Base-by-base conservation (phyloP, 2,329 filamentous ascomycete genomes). In the Aulographum hederae region DNA sequence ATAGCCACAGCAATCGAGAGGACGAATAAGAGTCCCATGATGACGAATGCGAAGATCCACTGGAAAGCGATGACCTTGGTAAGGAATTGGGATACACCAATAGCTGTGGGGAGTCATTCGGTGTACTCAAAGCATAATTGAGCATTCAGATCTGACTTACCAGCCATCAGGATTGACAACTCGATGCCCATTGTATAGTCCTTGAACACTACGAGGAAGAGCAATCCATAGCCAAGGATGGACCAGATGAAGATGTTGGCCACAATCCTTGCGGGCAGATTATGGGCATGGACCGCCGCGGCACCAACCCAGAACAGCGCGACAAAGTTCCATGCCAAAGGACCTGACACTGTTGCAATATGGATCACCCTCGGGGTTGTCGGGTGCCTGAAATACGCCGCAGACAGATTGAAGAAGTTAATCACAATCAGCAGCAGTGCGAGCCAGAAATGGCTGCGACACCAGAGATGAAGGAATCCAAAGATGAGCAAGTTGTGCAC, bases 201-300 rank as follows among this genome's bases (percentile, higher is more conserved):
- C 62, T 79, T 81, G 57, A 76, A 82, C 12, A 64, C 56, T 2
- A 69, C 51, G 32, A 92, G 64, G 59, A 85, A 86, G 51, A 84
- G 80, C 23, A 70, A 46, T 6, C 84, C 84, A 45, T 84, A 78
- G 2, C 67, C 70, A 26, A 86, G 58, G 39, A 86, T 73, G 17
- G 74, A 71, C 84, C 84, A 93, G 46, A 93, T 78, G 43, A 84
- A 82, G 41, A 92, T 61, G 48, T 93, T 92, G 32, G 79, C 82
- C 16, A 89, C 68, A 41, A 92, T 74, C 30, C 80, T 63, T n/a
- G 78, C 75, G 2, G 75, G 63, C 4, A 82, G 52, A 35, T 60
- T 67, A 35, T 73, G 58, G 5, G 72, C 65, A 46, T 80, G 63
- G n/a, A 86, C 69, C 48, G 79, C 78, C 30, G 85, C 73, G 14